phyloP scores from a whole-genome alignment of 148 eudicot species.

The Silene conica region DNA sequence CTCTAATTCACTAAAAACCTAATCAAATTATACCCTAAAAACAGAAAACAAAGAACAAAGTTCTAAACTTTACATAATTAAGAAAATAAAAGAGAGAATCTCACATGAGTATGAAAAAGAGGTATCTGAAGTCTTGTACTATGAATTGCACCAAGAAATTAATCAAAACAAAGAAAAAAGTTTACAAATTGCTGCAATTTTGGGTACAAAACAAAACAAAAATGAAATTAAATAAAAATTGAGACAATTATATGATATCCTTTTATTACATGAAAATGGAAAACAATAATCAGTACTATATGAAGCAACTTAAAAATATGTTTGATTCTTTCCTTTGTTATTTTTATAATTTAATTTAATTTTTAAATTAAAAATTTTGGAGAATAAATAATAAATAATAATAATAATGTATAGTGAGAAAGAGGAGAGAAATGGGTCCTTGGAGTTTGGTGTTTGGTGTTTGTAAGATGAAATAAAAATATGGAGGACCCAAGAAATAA shows the following conservation, averaged over 20 bases:
- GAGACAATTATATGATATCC: not conserved
- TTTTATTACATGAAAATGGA: slow-evolving; percentile 12
- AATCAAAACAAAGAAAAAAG: slow-evolving; percentile 22
- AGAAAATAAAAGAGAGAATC: slow-evolving; percentile 20
- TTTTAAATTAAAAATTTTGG: not conserved
- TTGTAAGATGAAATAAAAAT: slow-evolving; percentile 9
- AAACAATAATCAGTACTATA: slow-evolving; percentile 12
- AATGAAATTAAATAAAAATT: not conserved
- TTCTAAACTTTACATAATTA: not conserved
- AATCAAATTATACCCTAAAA: slow-evolving; percentile 10
- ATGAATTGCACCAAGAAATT: slow-evolving; percentile 7
- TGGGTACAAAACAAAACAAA: not conserved
- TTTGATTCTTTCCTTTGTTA: slow-evolving; percentile 16
- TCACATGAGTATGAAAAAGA: slow-evolving; percentile 30
- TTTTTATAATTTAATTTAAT: not conserved
- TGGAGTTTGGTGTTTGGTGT: slow-evolving; percentile 26
- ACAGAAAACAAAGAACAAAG: not conserved
- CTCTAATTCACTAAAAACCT: slow-evolving; percentile 4
- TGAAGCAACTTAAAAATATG: slow-evolving; percentile 20
- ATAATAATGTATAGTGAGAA: not conserved
- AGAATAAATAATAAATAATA: too few relatives aligned
- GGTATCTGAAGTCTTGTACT: slow-evolving; percentile 3
- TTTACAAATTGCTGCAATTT: slow-evolving; percentile 1
- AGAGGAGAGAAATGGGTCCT: slow-evolving; percentile 24
- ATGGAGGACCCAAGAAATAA: slow-evolving; percentile 35